Evolutionary conservation across 2,329 filamentous ascomycete genomes (phyloP).

Genomic region (Lecanicillium sp.): DNA sequence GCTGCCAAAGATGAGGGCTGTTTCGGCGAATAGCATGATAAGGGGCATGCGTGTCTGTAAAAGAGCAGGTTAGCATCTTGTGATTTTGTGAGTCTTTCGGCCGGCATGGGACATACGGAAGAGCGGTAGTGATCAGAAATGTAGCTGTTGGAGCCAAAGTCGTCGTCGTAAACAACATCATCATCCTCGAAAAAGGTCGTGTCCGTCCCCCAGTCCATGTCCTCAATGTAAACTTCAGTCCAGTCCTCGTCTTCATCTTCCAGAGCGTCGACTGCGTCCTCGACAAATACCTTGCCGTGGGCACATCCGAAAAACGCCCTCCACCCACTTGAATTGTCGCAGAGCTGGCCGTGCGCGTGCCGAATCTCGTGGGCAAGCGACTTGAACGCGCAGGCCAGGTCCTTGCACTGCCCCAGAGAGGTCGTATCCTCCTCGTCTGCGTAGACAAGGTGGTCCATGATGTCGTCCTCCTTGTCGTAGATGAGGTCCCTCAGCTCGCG

Average conservation of each 20-base stretch:
- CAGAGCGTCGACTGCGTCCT: background rate
- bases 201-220: background rate
- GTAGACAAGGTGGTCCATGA: conserved; percentile 22
- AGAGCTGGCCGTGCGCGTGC: conserved; percentile 17
- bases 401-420: conserved; percentile 26
- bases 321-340: conserved; percentile 11
- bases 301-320: conserved; percentile 3
- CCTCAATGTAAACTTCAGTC: too few relatives aligned
- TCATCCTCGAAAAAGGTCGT: too few relatives aligned
- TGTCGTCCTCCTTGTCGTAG: conserved; percentile 30
- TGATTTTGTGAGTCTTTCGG: background rate
- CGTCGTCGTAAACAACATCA: too few relatives aligned
- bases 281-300: background rate
- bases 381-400: conserved; percentile 34
- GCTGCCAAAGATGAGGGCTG: conserved; percentile 32
- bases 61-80: background rate
- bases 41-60: conserved; percentile 3
- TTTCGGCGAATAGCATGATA: conserved; percentile 16
- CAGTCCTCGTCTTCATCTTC: too few relatives aligned
- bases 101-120: background rate
- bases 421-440: background rate
- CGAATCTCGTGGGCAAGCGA: conserved; percentile 31
- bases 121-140: background rate
- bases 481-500: conserved; percentile 34
- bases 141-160: background rate